Base-by-base conservation (phyloP, 805 yeast species). In the Ogataea neopini region DNA sequence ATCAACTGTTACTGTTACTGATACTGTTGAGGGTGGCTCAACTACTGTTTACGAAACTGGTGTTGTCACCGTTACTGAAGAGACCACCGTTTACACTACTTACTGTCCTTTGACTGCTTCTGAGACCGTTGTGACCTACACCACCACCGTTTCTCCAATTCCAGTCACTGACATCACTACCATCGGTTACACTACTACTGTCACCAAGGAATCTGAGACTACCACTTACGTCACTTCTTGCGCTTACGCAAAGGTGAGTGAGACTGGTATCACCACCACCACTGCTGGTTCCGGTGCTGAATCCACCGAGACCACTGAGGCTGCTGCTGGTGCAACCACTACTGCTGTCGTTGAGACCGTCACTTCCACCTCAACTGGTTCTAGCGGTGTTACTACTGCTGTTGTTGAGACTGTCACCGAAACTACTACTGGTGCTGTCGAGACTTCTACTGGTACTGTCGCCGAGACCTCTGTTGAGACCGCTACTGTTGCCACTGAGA, bases 1-100 rank as follows among this genome's bases (percentile, higher is more conserved):
- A 23, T 23, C 51, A 22, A 43, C 51, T 17, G 44, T 44, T 28
- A 43, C 56, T n/a, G 46, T 52, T 34, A 48, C 52, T 33, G 49
- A 28, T 20, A 39, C 44, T 18, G 18, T 17, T 15, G 47, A 28
- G 9, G 49, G 28, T 14, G 20, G 34, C 4, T 17, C 20, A 4
- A 43, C 47, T 19, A 39, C 49, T 15, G 40, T 51, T 28, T 35
- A 45, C 41, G 51, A 58, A 29, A 65, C 70, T 38, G 51, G 60
- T 34, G 53, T 53, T 44, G 49, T 47, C 23, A 45, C 50, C 36
- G 60, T 64, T 41, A 48, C 52, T 30, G 48, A 40, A 25, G 44
- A 41, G 25, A 41, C 38, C 25, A 41, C 44, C 18, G 38, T 23
- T 20, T 41, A 32, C 38, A 33, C 44, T 14, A 41, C 44, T 18